phyloP scores from a whole-genome alignment of 805 yeast species.

The Nematodospora valgi region DNA sequence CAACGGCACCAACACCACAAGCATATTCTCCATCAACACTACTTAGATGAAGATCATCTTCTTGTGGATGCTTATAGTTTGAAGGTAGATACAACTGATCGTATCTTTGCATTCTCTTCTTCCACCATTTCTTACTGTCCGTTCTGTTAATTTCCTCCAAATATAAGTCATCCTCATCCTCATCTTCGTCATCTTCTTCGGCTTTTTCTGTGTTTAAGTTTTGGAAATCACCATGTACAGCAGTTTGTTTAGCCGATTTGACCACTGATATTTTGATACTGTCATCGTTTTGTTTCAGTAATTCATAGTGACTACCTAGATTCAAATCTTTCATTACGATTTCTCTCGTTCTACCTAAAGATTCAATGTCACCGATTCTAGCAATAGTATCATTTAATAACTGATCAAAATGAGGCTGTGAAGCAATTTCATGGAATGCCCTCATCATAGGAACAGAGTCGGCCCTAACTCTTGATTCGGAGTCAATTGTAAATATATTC shows the following conservation, averaged over 20 bases:
- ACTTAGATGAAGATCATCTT: slow-evolving; percentile 5
- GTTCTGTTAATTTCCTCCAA: slow-evolving; percentile 55
- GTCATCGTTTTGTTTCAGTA: slow-evolving; percentile 17
- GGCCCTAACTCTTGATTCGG: slow-evolving; percentile 68
- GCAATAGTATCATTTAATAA: slow-evolving; percentile 61
- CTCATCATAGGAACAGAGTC: slow-evolving; percentile 89
- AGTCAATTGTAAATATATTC: slow-evolving; percentile 77
- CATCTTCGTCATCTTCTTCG: slow-evolving; percentile 17
- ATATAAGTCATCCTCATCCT: slow-evolving; percentile 46
- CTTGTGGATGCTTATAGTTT: slow-evolving; percentile 6
- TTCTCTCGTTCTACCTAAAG: slow-evolving; percentile 75
- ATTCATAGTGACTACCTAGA: slow-evolving; percentile 44
- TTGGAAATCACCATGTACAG: slow-evolving; percentile 19
- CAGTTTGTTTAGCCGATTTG: slow-evolving; percentile 16
- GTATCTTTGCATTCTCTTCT: slow-evolving; percentile 36
- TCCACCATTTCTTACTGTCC: slow-evolving; percentile 53
- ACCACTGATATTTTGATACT: slow-evolving; percentile 11
- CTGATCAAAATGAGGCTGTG: slow-evolving; percentile 67
- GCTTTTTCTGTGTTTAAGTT: slow-evolving; percentile 16
- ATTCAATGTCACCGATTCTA: slow-evolving; percentile 72
- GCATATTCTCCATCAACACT: background rate
- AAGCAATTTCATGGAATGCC: slow-evolving; percentile 75
- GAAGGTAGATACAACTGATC: slow-evolving; percentile 20
- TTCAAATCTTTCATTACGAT: slow-evolving; percentile 66
- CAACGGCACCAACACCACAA: background rate